Conservation (phyloP, 2,329 filamentous ascomycete genomes). For the Pleoardoris graminearum region DNA sequence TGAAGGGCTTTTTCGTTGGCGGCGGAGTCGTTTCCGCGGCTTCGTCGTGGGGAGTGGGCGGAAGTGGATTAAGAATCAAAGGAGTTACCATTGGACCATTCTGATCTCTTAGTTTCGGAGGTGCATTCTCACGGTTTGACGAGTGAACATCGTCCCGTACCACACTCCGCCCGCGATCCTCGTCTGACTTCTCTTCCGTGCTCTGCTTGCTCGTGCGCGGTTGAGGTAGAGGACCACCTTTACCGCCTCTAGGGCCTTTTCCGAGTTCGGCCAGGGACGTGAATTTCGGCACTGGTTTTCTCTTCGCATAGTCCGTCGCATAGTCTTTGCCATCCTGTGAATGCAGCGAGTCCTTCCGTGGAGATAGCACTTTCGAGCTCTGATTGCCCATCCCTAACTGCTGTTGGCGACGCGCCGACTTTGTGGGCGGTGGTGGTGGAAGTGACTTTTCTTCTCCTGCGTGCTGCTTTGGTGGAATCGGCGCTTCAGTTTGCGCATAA, state of each 20-base stretch:
- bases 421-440: slow-evolving; percentile 42
- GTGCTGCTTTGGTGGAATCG: slow-evolving; percentile 15
- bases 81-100: slow-evolving; percentile 6
- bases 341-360: slow-evolving; percentile 35
- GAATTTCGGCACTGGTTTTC: slow-evolving; percentile 35
- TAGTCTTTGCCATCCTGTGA: slow-evolving; percentile 22
- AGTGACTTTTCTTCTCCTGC: slow-evolving; percentile 31
- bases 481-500: slow-evolving; percentile 12
- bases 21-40: slow-evolving; percentile 15
- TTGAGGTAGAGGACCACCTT: slow-evolving; percentile 27
- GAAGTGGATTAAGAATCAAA: slow-evolving; percentile 21
- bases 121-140: neutral
- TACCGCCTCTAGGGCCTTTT: slow-evolving; percentile 34
- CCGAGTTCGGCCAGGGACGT: slow-evolving; percentile 34
- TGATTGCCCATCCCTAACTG: slow-evolving; percentile 26
- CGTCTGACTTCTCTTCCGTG: slow-evolving; percentile 1
- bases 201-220: slow-evolving; percentile 24
- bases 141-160: neutral
- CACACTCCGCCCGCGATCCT: neutral
- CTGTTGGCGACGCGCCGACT: slow-evolving; percentile 30
- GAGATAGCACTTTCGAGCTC: slow-evolving; percentile 24
- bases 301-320: slow-evolving; percentile 23
- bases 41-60: slow-evolving; percentile 38
- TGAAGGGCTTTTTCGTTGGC: slow-evolving; percentile 30
- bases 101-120: slow-evolving; percentile 8